Percentiles rank a stretch among this genome's conserved stretches.
Conservation (phyloP, 805 yeast species). For the Naumovozyma baii region DNA sequence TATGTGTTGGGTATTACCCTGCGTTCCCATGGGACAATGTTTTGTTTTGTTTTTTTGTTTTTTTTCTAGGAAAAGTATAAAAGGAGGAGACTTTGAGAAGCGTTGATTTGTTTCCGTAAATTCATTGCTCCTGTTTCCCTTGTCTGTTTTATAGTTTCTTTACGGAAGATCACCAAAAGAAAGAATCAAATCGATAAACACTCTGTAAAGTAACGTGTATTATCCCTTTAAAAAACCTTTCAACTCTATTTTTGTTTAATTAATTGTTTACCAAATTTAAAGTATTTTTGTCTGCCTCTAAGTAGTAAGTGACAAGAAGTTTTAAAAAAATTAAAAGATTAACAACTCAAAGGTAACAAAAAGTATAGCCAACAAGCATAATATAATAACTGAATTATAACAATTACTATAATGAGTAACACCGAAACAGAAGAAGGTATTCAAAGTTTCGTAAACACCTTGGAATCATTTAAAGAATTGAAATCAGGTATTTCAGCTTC, state of each 20-base stretch:
- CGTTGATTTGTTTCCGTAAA: too few species aligned
- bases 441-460: conserved; percentile 33
- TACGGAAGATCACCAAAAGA: too few species aligned
- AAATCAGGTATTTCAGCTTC: conserved; percentile 93
- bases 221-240: too few species aligned
- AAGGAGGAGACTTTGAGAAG: neutral
- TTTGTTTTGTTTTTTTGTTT: too few species aligned
- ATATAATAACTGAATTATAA: too few species aligned
- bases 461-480: conserved; percentile 39
- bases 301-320: neutral
- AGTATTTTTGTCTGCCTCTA: neutral
- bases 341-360: neutral
- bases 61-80: neutral
- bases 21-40: too few species aligned
- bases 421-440: conserved; percentile 8
- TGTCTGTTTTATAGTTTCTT: too few species aligned
- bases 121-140: too few species aligned
- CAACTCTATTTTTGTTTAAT: too few species aligned
- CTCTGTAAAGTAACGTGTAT: neutral
- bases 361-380: too few species aligned
- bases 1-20: too few species aligned
- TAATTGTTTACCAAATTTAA: neutral
- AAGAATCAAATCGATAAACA: neutral
- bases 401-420: neutral
- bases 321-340: neutral